Conservation (phyloP, 2,329 filamentous ascomycete species). For the Truncatella angustata region DNA sequence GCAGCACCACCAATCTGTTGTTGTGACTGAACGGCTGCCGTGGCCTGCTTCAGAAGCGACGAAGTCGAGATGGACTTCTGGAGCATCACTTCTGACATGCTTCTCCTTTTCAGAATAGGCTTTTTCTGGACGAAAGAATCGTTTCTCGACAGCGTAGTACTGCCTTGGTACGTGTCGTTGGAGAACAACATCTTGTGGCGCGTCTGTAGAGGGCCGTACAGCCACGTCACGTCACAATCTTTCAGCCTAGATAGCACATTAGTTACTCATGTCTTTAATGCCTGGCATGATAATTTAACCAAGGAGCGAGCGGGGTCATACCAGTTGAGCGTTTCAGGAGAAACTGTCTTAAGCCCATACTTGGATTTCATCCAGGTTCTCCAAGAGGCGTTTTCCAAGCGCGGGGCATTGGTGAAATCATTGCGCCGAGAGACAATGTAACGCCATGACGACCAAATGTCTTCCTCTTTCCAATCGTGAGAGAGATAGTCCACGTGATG, state of each 20-base stretch:
- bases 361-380: constrained; percentile 94
- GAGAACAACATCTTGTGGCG: constrained; percentile 56
- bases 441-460: constrained; percentile 97
- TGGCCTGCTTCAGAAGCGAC: constrained; percentile 85
- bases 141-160: constrained; percentile 47
- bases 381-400: constrained; percentile 96
- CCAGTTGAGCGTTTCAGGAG: constrained; percentile 93
- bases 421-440: constrained; percentile 80
- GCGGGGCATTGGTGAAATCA: constrained; percentile 75
- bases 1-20: constrained; percentile 59
- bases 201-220: constrained; percentile 89
- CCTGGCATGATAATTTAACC: background rate
- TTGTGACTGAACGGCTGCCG: constrained; percentile 81
- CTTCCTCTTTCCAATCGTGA: constrained; percentile 90
- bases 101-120: constrained; percentile 93
- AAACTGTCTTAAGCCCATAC: constrained; percentile 81
- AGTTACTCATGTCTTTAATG: too few species aligned
- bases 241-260: constrained; percentile 81
- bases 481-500: constrained; percentile 94
- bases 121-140: constrained; percentile 76
- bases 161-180: constrained; percentile 38
- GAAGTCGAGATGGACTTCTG: constrained; percentile 85
- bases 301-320: constrained; percentile 41
- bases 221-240: constrained; percentile 95
- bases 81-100: constrained; percentile 93